Evolutionary conservation across 2,329 filamentous ascomycete genomes (phyloP).

Genomic region (Nigrospora oryzae): DNA sequence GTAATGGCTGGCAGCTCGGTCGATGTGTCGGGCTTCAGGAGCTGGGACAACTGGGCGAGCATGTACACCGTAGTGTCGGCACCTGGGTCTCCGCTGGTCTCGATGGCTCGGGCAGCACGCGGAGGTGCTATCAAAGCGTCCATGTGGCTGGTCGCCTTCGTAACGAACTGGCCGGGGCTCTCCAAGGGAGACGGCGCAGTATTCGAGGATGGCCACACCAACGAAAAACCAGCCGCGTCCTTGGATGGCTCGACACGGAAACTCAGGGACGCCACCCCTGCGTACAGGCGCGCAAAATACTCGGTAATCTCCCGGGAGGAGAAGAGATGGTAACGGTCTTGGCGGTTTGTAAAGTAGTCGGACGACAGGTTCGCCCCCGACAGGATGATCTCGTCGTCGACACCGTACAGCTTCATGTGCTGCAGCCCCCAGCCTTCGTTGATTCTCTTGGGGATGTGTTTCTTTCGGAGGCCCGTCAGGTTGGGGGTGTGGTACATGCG

Average conservation of each 20-base stretch:
- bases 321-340: conserved; percentile 92
- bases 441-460: conserved; percentile 75
- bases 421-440: conserved; percentile 98
- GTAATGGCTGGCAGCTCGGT: conserved; percentile 83
- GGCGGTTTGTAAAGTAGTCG: conserved; percentile 94
- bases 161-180: conserved; percentile 60
- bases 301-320: conserved; percentile 69
- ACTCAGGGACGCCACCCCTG: conserved; percentile 69
- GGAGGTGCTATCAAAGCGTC: conserved; percentile 54
- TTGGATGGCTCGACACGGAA: conserved; percentile 64
- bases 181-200: conserved; percentile 66
- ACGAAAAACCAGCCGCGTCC: conserved; percentile 45
- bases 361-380: conserved; percentile 87
- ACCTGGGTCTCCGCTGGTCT: not conserved
- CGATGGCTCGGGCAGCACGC: conserved; percentile 12
- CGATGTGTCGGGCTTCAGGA: conserved; percentile 71
- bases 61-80: conserved; percentile 72
- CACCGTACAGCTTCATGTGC: conserved; percentile 97
- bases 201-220: conserved; percentile 71
- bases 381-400: conserved; percentile 92
- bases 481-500: conserved; percentile 99
- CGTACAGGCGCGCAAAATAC: conserved; percentile 73
- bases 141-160: conserved; percentile 58
- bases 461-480: conserved; percentile 77
- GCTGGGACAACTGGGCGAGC: conserved; percentile 77